Evolutionary conservation across 352 stramenopile genomes (phyloP), one percentile per base, ranked within the genome.

Genomic region (Thalassiosira delicatula): DNA sequence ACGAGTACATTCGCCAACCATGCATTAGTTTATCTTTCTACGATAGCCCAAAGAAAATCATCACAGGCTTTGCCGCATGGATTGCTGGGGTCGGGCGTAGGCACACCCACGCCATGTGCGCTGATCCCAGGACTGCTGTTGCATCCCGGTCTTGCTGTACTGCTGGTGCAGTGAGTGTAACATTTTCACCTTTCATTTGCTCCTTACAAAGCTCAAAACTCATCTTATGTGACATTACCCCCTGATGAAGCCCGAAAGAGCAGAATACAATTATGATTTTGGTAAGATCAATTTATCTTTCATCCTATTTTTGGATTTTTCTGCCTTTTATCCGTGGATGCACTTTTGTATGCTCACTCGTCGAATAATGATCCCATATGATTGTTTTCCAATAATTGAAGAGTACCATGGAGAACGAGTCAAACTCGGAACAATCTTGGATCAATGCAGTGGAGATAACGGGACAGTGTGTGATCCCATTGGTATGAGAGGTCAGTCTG

Each of bases 1-100:
- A 88, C 56, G 86, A 91, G 46, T 90, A 90, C 27, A 69, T 89
- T 51, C 74, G 79, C 7, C 70, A 86, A n/a, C 79, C 85, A 12
- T 91, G 85, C 40, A 76, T 89, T 56, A 27, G 86, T 40, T 46
- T 84, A 42, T 49, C 69, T 27, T 88, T 89, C 62, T 87, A 86
- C 61, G 27, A 74, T 17, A 73, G 84, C 35, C 67, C 78, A 8
- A 88, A 81, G 42, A 88, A 88, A 65, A 74, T 91, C 32, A 74
- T 87, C 23, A 88, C 69, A 33, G 83, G 77, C 53, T 84, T 77
- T 62, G 29, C 66, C 29, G 2, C n/a, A 8, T 70, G 57, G 30
- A 17, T 78, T 0, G 35, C 21, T 5, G 23, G 66, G 2, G 5
- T 81, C 37, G 83, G 75, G 44, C 56, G 72, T 21, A 82, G 66